These are phyloP conservation scores for Cryptosporidium bovis DNA, from an alignment of 169 alveolate genomes.

Conservation along the genomic window DNA sequence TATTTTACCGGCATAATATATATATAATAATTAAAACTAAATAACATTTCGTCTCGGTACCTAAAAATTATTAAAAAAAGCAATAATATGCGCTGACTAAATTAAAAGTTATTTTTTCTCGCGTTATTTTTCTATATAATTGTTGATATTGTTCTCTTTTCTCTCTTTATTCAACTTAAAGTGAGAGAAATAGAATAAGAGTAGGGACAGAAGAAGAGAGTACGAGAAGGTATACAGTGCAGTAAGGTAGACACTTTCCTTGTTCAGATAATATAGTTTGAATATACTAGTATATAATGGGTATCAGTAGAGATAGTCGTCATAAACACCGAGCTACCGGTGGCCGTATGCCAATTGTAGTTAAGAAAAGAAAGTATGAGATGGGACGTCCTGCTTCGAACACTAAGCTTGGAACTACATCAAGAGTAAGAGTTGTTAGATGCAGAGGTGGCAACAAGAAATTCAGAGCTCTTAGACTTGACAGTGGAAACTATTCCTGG, in stretches of 20 bases:
- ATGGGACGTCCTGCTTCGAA: slow-evolving; percentile 98
- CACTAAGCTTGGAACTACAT: slow-evolving; percentile 94
- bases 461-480: slow-evolving; percentile 96
- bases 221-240: background rate
- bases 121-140: no score
- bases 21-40: slow-evolving; percentile 1
- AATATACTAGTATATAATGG: slow-evolving; percentile 86
- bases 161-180: no score
- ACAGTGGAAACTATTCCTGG: slow-evolving; percentile 98
- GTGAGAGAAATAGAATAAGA: background rate
- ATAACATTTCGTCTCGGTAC: slow-evolving; percentile 7
- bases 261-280: background rate
- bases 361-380: slow-evolving; percentile 98
- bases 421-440: slow-evolving; percentile 94
- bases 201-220: background rate
- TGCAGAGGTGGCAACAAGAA: slow-evolving; percentile 97
- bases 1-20: no score
- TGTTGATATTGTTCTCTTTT: no score
- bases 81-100: no score
- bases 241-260: no score
- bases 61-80: background rate
- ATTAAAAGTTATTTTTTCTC: no score
- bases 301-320: slow-evolving; percentile 98
- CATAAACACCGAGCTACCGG: slow-evolving; percentile 99
- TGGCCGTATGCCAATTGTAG: slow-evolving; percentile 98